phyloP scores from a whole-genome alignment of 768 basidiomycete species.

The Mycena indigotica region DNA sequence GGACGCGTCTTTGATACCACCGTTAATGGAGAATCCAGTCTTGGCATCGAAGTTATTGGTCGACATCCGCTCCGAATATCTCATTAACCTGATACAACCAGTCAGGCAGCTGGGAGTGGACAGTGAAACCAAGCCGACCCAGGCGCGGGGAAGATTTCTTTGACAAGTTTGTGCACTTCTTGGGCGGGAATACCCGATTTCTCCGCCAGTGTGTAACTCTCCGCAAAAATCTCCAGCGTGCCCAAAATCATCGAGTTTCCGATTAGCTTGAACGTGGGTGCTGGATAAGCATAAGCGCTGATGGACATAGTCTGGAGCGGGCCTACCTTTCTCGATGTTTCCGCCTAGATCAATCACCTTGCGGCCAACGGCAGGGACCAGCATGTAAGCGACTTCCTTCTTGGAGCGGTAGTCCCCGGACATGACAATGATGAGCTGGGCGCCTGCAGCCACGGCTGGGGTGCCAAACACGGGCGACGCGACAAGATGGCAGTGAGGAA shows the following conservation, averaged over 20 bases:
- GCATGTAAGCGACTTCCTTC: slow-evolving; percentile 74
- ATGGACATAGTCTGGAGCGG: slow-evolving; percentile 1
- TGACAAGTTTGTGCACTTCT: slow-evolving; percentile 56
- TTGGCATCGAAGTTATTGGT: slow-evolving; percentile 74
- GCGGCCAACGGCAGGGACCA: slow-evolving; percentile 76
- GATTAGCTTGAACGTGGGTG: slow-evolving; percentile 73
- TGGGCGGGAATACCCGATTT: slow-evolving; percentile 77
- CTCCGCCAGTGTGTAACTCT: slow-evolving; percentile 82
- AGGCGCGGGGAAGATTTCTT: slow-evolving; percentile 75
- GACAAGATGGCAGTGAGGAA: slow-evolving; percentile 64
- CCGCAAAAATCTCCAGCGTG: slow-evolving; percentile 76
- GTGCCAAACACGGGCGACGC: slow-evolving; percentile 79
- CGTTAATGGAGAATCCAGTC: slow-evolving; percentile 77
- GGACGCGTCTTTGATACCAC: slow-evolving; percentile 86
- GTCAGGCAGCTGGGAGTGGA: slow-evolving; percentile 1
- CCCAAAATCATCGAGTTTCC: slow-evolving; percentile 80
- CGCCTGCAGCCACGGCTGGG: slow-evolving; percentile 64
- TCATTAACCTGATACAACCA: slow-evolving; percentile 43
- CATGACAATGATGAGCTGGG: slow-evolving; percentile 72
- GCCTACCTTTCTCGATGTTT: slow-evolving; percentile 77
- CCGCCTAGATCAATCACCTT: slow-evolving; percentile 82
- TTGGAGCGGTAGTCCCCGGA: slow-evolving; percentile 82
- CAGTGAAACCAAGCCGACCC: slow-evolving; percentile 37
- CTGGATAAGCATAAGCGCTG: slow-evolving; percentile 33
- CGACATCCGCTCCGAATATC: slow-evolving; percentile 69